Evolutionary conservation across 805 yeast genomes (phyloP).

Genomic region (Candida namnaoensis): DNA sequence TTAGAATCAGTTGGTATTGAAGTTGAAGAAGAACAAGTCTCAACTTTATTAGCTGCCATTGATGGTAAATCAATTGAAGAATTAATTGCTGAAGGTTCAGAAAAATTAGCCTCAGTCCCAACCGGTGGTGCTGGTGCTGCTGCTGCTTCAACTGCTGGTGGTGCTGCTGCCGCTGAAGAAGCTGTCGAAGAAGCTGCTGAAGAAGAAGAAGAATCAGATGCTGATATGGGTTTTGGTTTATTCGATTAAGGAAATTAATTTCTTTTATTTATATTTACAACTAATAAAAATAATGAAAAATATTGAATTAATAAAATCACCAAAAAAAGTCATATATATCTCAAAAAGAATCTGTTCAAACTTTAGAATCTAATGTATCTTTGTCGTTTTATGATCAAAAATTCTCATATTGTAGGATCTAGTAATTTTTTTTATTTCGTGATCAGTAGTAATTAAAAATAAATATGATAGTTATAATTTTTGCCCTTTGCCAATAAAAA

Average conservation of each 20-base stretch:
- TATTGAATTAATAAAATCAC: too few relatives aligned
- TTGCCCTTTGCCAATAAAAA: too few relatives aligned
- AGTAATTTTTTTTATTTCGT: too few relatives aligned
- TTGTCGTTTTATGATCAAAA: too few relatives aligned
- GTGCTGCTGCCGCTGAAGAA: conserved; percentile 62
- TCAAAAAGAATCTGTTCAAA: too few relatives aligned
- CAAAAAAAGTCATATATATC: too few relatives aligned
- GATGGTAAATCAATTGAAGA: conserved; percentile 91
- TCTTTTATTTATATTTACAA: too few relatives aligned
- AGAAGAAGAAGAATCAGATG: conserved; percentile 57
- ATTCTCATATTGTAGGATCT: too few relatives aligned
- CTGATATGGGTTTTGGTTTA: conserved; percentile 94
- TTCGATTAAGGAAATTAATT: conserved; percentile 66
- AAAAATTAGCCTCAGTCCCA: conserved; percentile 96
- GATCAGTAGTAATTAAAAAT: too few relatives aligned
- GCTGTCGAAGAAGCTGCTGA: conserved; percentile 67
- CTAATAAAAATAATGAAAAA: too few relatives aligned
- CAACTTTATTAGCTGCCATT: conserved; percentile 71
- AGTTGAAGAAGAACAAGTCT: conserved; percentile 82
- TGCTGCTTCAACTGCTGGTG: conserved; percentile 61
- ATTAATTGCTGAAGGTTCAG: conserved; percentile 89
- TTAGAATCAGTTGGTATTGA: conserved; percentile 95
- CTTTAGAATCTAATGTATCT: too few relatives aligned
- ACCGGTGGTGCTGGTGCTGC: conserved; percentile 95
- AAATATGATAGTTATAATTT: too few relatives aligned